Evolutionary conservation across 2,329 filamentous ascomycete genomes (phyloP).

Genomic region (Colletotrichum destructivum): DNA sequence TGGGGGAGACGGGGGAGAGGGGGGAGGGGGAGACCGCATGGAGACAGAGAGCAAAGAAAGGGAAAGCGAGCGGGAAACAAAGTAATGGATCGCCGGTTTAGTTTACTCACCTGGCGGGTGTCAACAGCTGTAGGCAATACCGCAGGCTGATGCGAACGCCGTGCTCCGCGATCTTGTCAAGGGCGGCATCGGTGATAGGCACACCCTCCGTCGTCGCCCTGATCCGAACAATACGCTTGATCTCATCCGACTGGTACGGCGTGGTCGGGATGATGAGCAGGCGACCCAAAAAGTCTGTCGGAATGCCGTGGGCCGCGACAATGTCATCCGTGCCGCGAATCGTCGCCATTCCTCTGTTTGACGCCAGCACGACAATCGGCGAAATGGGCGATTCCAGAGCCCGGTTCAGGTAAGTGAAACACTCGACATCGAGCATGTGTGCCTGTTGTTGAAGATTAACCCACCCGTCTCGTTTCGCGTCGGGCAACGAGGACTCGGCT

Average conservation of each 20-base stretch:
- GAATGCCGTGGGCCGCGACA: constrained; percentile 91
- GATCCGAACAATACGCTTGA: constrained; percentile 91
- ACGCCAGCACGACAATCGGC: constrained; percentile 96
- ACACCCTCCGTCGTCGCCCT: constrained; percentile 87
- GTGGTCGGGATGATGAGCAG: constrained; percentile 97
- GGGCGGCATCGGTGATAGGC: constrained; percentile 82
- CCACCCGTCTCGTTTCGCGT: constrained; percentile 34
- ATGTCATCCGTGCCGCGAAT: constrained; percentile 90
- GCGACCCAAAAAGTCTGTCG: constrained; percentile 91
- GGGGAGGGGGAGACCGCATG: constrained; percentile 24
- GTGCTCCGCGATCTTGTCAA: constrained; percentile 89
- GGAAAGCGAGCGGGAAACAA: constrained; percentile 23
- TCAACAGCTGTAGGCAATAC: constrained; percentile 93
- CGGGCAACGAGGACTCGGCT: constrained; percentile 42
- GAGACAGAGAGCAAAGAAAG: constrained; percentile 30
- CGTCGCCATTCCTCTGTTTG: constrained; percentile 93
- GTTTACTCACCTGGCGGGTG: constrained; percentile 78
- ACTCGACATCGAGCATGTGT: constrained; percentile 99
- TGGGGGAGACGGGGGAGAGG: not conserved
- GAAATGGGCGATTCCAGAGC: constrained; percentile 96
- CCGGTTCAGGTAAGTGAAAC: constrained; percentile 98
- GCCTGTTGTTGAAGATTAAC: constrained; percentile 70
- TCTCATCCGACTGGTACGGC: constrained; percentile 89
- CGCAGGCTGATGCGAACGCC: constrained; percentile 91
- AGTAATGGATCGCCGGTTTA: not conserved